These are phyloP conservation scores for Hanseniaspora meyeri DNA, from an alignment of 805 yeast genomes.

Conservation along the genomic window DNA sequence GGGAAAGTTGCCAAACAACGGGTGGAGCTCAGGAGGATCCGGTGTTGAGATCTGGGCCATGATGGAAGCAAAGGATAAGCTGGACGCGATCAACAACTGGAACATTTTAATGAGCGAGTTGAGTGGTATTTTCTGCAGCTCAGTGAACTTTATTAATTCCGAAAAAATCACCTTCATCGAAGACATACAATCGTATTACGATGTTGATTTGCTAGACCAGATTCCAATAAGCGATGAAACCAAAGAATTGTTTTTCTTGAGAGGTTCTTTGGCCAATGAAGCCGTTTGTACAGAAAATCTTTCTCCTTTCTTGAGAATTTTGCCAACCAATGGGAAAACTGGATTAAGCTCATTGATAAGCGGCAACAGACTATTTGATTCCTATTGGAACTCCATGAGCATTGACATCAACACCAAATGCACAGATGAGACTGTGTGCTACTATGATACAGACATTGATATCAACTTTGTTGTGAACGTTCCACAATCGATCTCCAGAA, in stretches of 20 bases:
- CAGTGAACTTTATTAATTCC: slow-evolving; percentile 75
- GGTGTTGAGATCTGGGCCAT: slow-evolving; percentile 92
- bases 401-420: slow-evolving; percentile 61
- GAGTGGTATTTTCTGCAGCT: slow-evolving; percentile 90
- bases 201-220: slow-evolving; percentile 14
- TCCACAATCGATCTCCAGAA: slow-evolving; percentile 51
- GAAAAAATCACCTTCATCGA: slow-evolving; percentile 62
- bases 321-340: slow-evolving; percentile 85
- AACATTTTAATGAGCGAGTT: slow-evolving; percentile 54
- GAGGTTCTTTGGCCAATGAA: slow-evolving; percentile 88
- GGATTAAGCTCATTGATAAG: slow-evolving; percentile 77
- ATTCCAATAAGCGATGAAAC: slow-evolving; percentile 19
- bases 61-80: slow-evolving; percentile 48
- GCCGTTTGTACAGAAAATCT: slow-evolving; percentile 94
- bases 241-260: slow-evolving; percentile 42
- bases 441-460: slow-evolving; percentile 46
- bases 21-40: slow-evolving; percentile 71
- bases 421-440: slow-evolving; percentile 30
- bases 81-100: slow-evolving; percentile 58
- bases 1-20: slow-evolving; percentile 70
- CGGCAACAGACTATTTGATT: slow-evolving; percentile 82
- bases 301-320: slow-evolving; percentile 79
- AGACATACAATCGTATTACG: slow-evolving; percentile 26
- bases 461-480: slow-evolving; percentile 65
- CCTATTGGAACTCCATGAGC: slow-evolving; percentile 89